Evolutionary conservation across 306 rosid genomes (phyloP), one percentile per base, ranked within the genome.

Genomic region (Vigna nakashimae): DNA sequence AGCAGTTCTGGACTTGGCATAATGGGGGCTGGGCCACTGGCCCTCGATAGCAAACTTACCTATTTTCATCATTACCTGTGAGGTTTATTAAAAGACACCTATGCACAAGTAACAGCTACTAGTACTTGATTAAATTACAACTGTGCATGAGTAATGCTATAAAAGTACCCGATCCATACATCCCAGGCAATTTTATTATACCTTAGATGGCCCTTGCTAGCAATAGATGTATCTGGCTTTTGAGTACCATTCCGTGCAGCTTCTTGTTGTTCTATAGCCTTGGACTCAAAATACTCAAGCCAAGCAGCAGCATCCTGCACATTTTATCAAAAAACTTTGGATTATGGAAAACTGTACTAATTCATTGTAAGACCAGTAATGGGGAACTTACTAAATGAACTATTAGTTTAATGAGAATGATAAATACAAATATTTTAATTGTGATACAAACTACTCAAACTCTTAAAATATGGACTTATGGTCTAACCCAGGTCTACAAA

Each of bases 161-260:
- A 10, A 34, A 76, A 82, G 17, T 24, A 71, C 46, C 7, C 65
- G 51, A 77, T 43, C 17, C 40, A 82, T 66, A 78, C 59, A 59
- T 28, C 68, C 46, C 50, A 42, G 56, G 77, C 52, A 52, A 40
- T 63, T 82, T 9, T 53, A 50, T 60, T 59, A 81, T 86, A 90
- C 97, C 97, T 92, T 40, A 92, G 77, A 87, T 92, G 97, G 79
- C 96, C 97, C 89, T 92, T 92, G 88, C 97, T 87, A 53, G 97
- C 97, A 55, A 92, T 92, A 30, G 93, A 90, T 45, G 97, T 92
- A 84, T 92, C 97, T 16, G 92, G 96, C 79, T 89, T 92, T 50
- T 89, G 90, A 76, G 94, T 88, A 82, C 96, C 97, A 82, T 89
- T 92, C 69, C 91, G 80, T n/a, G 92, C 90, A 80, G 96, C 96